phyloP scores from a whole-genome alignment of 257 asterid species.

The Nicotiana undulata region DNA sequence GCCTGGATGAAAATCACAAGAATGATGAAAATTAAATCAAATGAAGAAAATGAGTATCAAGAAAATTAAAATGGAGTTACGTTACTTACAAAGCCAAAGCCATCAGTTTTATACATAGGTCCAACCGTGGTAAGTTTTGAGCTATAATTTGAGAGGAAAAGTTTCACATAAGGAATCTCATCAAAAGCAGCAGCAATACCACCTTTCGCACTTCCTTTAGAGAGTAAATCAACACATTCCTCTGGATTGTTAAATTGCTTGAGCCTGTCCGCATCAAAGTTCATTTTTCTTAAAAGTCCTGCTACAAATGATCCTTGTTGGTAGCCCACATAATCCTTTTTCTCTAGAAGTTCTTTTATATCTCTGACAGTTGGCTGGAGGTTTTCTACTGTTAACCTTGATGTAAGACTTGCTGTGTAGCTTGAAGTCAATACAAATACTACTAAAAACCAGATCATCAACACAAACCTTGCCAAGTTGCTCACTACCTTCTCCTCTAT shows the following conservation, averaged over 20 bases:
- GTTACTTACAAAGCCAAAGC: conserved; percentile 32
- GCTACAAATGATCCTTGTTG: conserved; percentile 4
- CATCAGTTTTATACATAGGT: conserved; percentile 21
- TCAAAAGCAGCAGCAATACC: conserved; percentile 31
- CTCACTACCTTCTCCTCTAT: conserved; percentile 35
- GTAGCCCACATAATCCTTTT: conserved; percentile 21
- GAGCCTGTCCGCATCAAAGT: conserved; percentile 18
- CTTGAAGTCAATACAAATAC: conserved; percentile 37
- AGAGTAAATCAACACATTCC: conserved; percentile 13
- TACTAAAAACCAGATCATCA: conserved; percentile 35
- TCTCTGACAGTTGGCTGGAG: conserved; percentile 42
- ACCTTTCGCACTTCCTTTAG: conserved; percentile 25
- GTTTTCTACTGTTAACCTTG: conserved; percentile 43
- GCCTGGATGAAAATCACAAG: conserved; percentile 21
- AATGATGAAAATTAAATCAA: too few relatives aligned
- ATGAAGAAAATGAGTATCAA: background rate
- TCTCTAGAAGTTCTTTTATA: conserved; percentile 21
- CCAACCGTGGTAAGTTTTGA: conserved; percentile 17
- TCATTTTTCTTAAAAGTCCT: background rate
- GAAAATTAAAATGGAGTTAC: background rate
- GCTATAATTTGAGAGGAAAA: conserved; percentile 18
- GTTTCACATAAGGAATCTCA: conserved; percentile 29
- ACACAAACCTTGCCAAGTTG: conserved; percentile 34
- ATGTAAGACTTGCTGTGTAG: conserved; percentile 48
- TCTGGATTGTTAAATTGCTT: background rate